Base-by-base conservation (phyloP, 2,329 filamentous ascomycete genomes). In the Fusarium mundagurra region DNA sequence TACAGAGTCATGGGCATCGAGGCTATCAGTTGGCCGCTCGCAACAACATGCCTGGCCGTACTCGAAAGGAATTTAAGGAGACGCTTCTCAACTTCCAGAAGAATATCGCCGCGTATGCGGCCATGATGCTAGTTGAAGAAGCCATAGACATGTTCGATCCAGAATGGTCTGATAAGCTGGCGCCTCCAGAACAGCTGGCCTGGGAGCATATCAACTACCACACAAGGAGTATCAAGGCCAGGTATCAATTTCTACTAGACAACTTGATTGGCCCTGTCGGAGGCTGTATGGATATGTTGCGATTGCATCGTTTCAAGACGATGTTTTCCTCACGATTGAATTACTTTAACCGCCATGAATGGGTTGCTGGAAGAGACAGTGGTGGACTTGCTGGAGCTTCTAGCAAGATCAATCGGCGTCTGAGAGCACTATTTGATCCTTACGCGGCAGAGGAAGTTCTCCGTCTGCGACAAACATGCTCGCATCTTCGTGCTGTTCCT, bases 271-370 rank as follows among this genome's bases (percentile, higher is more conserved):
- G 71, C 1, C 71, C 71, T 1, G 20, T 53, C 1, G 71, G 71
- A 2, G 71, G 71, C 4, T 58, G 41, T 3, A 14, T 74, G 24
- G 55, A 74, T 4, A 74, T 74, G 67, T 33, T 74, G 7, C 43
- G 71, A 6, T 45, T 71, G 7, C 71, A 74, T 63, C 38, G 67
- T 7, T 74, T 74, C 51, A 62, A 33, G 67, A 61, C 71, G 3
- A 68, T 68, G 72, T 24, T 44, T 1, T 58, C 20, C 11, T 16
- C 24, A 3, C 5, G 0, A 14, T 1, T 10, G 5, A 53, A 62
- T 38, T 43, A 55, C n/a, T 74, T 71, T 6, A 24, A 16, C 36
- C 9, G 38, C 39, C 38, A 24, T 45, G 17, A 18, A 14, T 6
- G 16, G 17, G 13, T 24, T 57, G 54, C 22, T n/a, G 3, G 5